Evolutionary conservation across 2,329 filamentous ascomycete genomes (phyloP).

Genomic region (Penicillium concentricum): DNA sequence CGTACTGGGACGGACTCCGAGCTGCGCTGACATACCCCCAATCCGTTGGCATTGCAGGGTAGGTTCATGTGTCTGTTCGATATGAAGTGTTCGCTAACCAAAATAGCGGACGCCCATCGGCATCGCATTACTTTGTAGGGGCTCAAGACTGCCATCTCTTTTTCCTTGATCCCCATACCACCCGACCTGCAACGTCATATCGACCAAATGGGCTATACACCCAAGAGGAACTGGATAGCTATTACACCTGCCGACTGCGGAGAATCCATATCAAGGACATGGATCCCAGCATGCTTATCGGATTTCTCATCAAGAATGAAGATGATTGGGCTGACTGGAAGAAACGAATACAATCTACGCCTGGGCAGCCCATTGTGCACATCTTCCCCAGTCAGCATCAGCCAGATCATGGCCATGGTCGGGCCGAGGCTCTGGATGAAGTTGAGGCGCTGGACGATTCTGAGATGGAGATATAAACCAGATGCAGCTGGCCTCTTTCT

Average conservation of each 20-base stretch:
- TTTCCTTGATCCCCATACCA: conserved; percentile 92
- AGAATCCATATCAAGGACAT: conserved; percentile 84
- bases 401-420: conserved; percentile 55
- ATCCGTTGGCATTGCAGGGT: conserved; percentile 96
- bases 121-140: conserved; percentile 76
- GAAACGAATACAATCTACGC: conserved; percentile 67
- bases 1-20: conserved; percentile 93
- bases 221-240: conserved; percentile 72
- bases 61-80: conserved; percentile 27
- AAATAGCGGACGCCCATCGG: conserved; percentile 79
- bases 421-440: conserved; percentile 77
- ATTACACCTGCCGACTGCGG: conserved; percentile 82
- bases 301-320: conserved; percentile 80
- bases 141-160: conserved; percentile 77
- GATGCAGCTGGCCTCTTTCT: not conserved
- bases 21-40: conserved; percentile 81
- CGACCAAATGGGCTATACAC: conserved; percentile 57
- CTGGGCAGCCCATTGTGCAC: conserved; percentile 82
- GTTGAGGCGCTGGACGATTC: conserved; percentile 81
- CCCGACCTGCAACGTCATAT: conserved; percentile 71
- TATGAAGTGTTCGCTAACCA: conserved; percentile 23
- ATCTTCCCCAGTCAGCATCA: conserved; percentile 70
- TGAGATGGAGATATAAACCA: conserved; percentile 38
- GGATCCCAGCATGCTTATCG: conserved; percentile 97
- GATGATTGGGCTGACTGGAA: conserved; percentile 85